Evolutionary conservation across 148 eudicot genomes (phyloP), one percentile per base, ranked within the genome.

Genomic region (Cornus suecica): DNA sequence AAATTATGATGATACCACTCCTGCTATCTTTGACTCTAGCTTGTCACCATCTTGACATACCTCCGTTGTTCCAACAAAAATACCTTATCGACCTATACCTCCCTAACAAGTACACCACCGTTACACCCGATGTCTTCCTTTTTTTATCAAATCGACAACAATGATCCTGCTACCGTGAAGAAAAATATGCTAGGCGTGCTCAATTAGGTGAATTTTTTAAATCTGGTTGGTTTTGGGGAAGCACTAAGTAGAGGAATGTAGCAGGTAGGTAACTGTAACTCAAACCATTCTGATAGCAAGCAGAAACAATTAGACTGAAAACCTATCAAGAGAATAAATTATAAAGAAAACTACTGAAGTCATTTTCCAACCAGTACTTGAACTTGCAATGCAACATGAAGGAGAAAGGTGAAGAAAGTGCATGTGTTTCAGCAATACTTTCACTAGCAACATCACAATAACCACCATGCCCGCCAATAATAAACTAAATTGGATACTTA

Each of bases 401-500:
- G 73, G 14, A 22, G 14, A 48, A 48, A 48, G 15, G 54, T 7
- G 1, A n/a, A 60, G 26, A 60, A 60, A 65, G 18, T 23, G 29
- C 26, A 27, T 13, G 15, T 13, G 56, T 10, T 4, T 42, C 18
- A 41, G 34, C n/a, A 15, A 60, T 61, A 51, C 7, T 63, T 23
- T 27, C 52, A 25, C 65, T 20, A 5, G 61, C 31, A 79, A 5
- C 28, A 41, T 52, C 41, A 34, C n/a, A 73, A 22, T 26, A 56
- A 64, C 60, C 29, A 24, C 26, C 26, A 77, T 63, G 62, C 52
- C 48, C 29, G 66, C 14, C 67, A 30, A 24, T 54, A 61, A 71
- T 27, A 76, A 80, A 58, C 62, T 42, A 78, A 77, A 45, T 67
- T 81, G 70, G 78, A 68, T 77, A 93, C 99, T 96, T 91, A 96